phyloP scores from a whole-genome alignment of 345 rosid species.

The Populus pruinosa region DNA sequence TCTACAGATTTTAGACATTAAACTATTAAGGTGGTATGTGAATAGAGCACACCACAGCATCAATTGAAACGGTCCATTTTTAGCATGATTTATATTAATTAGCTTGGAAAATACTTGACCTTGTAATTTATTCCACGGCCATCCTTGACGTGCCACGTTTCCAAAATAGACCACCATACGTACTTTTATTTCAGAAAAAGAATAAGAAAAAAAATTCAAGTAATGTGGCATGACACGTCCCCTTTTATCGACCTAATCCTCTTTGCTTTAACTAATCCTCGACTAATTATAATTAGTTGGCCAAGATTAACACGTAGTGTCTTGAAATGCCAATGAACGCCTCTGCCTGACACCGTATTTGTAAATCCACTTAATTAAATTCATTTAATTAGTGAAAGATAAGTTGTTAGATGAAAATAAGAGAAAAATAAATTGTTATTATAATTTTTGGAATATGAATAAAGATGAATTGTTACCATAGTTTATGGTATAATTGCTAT shows the following conservation, averaged over 20 bases:
- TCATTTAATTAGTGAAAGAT: no score
- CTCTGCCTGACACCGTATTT: no score
- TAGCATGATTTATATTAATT: neutral
- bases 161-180: neutral
- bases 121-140: neutral
- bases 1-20: no score
- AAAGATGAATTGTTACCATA: no score
- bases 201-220: neutral
- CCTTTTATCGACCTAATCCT: neutral
- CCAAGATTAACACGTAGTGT: neutral
- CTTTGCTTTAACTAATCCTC: neutral
- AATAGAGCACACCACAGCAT: neutral
- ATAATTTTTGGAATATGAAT: no score
- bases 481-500: no score
- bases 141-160: neutral
- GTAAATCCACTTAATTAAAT: no score
- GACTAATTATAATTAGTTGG: neutral
- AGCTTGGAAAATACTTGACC: neutral
- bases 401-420: no score
- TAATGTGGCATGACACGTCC: neutral
- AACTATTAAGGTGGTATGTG: neutral
- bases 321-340: no score
- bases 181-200: neutral
- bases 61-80: neutral
- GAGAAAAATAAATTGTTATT: no score